Evolutionary conservation across 2,329 filamentous ascomycete genomes (phyloP).

Genomic region (Trichoderma polysporum): DNA sequence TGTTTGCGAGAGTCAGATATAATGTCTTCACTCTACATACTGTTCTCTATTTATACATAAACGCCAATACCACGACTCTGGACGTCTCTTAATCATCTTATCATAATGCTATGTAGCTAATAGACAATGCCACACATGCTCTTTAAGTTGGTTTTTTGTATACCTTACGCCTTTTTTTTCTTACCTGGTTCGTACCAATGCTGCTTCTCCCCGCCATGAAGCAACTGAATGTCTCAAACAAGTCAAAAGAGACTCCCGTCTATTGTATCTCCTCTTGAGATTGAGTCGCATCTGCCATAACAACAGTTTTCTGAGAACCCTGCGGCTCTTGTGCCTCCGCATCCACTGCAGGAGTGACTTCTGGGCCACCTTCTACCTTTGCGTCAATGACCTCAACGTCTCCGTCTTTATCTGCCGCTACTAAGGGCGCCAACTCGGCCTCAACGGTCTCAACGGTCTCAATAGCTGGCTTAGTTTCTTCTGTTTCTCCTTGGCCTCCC

Average conservation of each 20-base stretch:
- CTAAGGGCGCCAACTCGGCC: not conserved
- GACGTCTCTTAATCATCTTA: not conserved
- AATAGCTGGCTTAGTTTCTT: not conserved
- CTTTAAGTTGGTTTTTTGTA: not conserved
- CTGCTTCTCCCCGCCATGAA: not conserved
- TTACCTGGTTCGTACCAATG: not conserved
- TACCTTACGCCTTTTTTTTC: not conserved
- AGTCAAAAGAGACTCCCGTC: not conserved
- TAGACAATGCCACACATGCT: not conserved
- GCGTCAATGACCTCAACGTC: constrained; percentile 25
- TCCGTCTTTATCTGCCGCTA: constrained; percentile 29
- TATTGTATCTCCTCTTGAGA: not conserved
- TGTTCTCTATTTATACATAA: not conserved
- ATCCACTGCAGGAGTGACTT: not conserved
- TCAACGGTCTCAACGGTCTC: not conserved
- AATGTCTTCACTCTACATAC: not conserved
- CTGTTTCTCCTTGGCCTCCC: not conserved
- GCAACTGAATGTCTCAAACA: not conserved
- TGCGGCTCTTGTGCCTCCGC: not conserved
- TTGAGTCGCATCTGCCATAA: not conserved
- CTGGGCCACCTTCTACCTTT: not conserved
- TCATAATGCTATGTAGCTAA: not conserved
- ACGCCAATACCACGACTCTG: not conserved
- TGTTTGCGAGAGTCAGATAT: not conserved
- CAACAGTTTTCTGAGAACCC: not conserved